Evolutionary conservation across 805 yeast species (phyloP).

Genomic region (Schwanniomyces occidentalis): DNA sequence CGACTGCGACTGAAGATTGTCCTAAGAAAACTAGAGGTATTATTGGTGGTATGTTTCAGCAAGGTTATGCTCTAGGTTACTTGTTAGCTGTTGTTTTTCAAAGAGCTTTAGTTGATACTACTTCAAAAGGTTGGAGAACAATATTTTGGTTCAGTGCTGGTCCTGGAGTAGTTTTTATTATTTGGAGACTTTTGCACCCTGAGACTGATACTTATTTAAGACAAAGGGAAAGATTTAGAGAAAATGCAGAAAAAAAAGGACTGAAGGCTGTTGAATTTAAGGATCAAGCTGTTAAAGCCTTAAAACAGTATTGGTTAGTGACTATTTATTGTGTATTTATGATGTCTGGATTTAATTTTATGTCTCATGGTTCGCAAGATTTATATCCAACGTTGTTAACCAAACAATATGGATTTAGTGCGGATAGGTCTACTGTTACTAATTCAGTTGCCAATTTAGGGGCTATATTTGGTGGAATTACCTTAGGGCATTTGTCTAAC

Average conservation of each 20-base stretch:
- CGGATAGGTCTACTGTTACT: conserved; percentile 37
- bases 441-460: conserved; percentile 43
- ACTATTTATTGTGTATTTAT: conserved; percentile 53
- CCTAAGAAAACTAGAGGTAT: conserved; percentile 57
- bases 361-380: conserved; percentile 76
- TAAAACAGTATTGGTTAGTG: conserved; percentile 59
- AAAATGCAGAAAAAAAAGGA: conserved; percentile 8
- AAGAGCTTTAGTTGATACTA: conserved; percentile 56
- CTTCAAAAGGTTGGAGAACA: conserved; percentile 60
- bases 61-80: conserved; percentile 77
- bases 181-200: conserved; percentile 33
- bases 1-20: conserved; percentile 54
- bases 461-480: conserved; percentile 41
- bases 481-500: conserved; percentile 45
- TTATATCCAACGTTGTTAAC: conserved; percentile 49
- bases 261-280: conserved; percentile 16
- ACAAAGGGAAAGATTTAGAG: conserved; percentile 22
- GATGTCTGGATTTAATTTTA: conserved; percentile 71
- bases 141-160: conserved; percentile 73
- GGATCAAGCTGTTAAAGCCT: conserved; percentile 21
- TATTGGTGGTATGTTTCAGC: conserved; percentile 70
- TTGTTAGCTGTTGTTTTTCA: conserved; percentile 63
- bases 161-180: conserved; percentile 35
- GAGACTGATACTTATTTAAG: conserved; percentile 53
- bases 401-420: conserved; percentile 31